Evolutionary conservation across 306 rosid species (phyloP), one percentile per base, ranked within the genome.

Genomic region (Cicer yamashitae): DNA sequence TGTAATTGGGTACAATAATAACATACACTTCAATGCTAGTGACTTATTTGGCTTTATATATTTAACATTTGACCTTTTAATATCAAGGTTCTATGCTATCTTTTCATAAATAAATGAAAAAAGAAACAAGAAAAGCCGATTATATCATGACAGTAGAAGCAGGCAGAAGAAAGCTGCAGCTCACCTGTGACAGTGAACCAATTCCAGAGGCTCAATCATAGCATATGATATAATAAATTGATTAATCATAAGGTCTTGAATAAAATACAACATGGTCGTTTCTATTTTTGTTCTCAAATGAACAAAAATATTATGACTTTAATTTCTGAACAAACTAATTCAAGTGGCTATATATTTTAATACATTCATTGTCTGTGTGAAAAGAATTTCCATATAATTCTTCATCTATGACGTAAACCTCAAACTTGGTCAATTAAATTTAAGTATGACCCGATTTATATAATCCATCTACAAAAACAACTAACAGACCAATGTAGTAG

Each of bases 221-320:
- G 8, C 22, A 64, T 64, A 63, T 63, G 69, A 63, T 63, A 63
- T 39, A 64, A 64, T 39, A 64, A 17, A 17, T 64, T 50, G 39
- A 25, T 30, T 61, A 60, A 54, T 56, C 40, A 80, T 14, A 0
- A 5, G 14, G 5, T 58, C 10, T 9, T n/a, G 37, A 68, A 58
- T 60, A 60, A 50, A 13, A 63, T 48, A 60, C 52, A 51, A 6
- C 30, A 75, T 4, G 38, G 15, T 69, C 46, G n/a, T n/a, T n/a
- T n/a, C n/a, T n/a, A n/a, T n/a, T n/a, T n/a, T n/a, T n/a, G n/a
- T n/a, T n/a, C n/a, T n/a, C n/a, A n/a, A n/a, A n/a, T n/a, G n/a
- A n/a, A n/a, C 76, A 64, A 69, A 46, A 18, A 73, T 37, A 43
- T 41, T 44, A 71, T 13, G 77, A 79, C 74, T 63, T 20, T 60